Evolutionary conservation across 2,329 filamentous ascomycete species (phyloP), one percentile per base, ranked within the genome.

Genomic region (Bipolaris victoriae): DNA sequence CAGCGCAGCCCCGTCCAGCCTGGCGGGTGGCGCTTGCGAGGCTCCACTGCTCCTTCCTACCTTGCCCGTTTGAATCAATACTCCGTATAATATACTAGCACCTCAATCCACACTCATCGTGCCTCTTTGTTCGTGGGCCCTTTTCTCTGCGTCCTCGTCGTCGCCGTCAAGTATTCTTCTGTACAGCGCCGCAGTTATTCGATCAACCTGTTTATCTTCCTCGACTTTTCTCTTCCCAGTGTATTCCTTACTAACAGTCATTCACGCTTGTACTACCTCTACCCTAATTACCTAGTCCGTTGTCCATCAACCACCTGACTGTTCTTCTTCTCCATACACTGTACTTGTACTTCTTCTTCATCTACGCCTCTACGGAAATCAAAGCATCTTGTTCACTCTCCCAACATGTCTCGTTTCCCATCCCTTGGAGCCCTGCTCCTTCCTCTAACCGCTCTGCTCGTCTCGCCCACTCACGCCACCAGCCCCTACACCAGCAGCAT

Each of bases 401-500:
- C 9, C 20, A n/a, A 22, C 15, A 69, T 69, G 67, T 57, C 57
- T 44, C 62, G 51, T 37, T 62, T 69, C 11, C 60, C 60, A 16
- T 57, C 53, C 10, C 39, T 70, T 11, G 61, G 64, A 51, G 62
- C 67, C 16, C 55, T 68, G 58, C 56, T 71, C 29, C 65, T 73
- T 45, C 64, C 68, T 44, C 58, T 74, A 40, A 55, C 66, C 16
- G 58, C 71, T 40, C 54, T 57, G 20, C 57, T 72, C 35, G 55
- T 70, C 44, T 63, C 63, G 29, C 58, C 68, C 36, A 56, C 60
- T 16, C 53, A 69, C 24, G 67, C 68, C n/a, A 51, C 66, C 18
- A 57, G 60, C 47, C 55, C 67, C 11, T 73, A 75, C 49, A 69
- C 65, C n/a, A 67, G 70, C 3, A 62, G 66, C n/a, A 65, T 68